Percentiles rank a stretch among this genome's conserved stretches.
Conservation (phyloP, 148 eudicot species). For the Vaccinium corymbosum region DNA sequence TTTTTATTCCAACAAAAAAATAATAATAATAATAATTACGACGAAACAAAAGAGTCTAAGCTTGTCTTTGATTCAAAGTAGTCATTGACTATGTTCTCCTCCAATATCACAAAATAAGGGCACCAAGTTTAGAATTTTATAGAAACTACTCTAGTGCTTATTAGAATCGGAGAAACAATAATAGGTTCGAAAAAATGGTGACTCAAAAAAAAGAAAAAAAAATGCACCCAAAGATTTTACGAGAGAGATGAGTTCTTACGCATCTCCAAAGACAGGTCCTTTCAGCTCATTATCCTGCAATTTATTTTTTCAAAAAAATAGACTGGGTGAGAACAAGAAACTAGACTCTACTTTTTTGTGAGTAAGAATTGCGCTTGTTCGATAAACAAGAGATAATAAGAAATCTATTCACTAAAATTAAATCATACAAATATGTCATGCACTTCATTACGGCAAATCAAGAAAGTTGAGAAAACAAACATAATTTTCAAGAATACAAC, state of each 20-base stretch:
- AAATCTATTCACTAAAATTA: background rate
- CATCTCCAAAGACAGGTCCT: background rate
- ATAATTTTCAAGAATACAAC: too few species aligned
- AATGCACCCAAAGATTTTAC: background rate
- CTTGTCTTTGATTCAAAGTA: too few species aligned
- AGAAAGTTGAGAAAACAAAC: background rate
- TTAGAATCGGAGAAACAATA: background rate
- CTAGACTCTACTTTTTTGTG: background rate
- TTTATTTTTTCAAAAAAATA: too few species aligned
- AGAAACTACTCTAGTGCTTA: background rate
- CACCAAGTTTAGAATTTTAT: too few species aligned
- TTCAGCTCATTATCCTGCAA: background rate
- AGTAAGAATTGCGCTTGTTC: background rate
- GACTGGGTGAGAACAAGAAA: background rate
- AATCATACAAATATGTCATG: background rate
- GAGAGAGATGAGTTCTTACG: background rate
- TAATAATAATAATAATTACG: too few species aligned
- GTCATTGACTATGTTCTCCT: background rate
- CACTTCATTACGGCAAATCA: background rate
- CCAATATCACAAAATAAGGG: too few species aligned
- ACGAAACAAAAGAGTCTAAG: too few species aligned
- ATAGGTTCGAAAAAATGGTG: background rate
- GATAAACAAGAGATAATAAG: background rate
- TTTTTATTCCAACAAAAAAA: too few species aligned
- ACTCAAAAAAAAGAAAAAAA: background rate